Percentiles rank a stretch among this genome's conserved stretches.
phyloP scores from a whole-genome alignment of 2,329 filamentous ascomycete species.

The Verticillium albo-atrum region DNA sequence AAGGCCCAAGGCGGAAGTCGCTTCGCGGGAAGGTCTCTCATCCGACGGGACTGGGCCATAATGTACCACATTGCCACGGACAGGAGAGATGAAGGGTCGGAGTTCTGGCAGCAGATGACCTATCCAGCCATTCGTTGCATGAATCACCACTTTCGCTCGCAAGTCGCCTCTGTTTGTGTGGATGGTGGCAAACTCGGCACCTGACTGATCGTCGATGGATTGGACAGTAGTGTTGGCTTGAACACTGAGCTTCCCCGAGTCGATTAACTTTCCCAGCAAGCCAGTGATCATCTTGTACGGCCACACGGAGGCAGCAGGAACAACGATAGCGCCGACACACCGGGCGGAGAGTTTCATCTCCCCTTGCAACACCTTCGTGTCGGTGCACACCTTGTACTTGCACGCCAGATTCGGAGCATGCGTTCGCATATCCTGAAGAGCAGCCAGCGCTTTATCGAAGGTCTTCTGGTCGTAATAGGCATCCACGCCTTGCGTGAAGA shows the following conservation, averaged over 20 bases:
- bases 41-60: not conserved
- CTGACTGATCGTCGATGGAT: conserved; percentile 3
- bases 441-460: conserved; percentile 11
- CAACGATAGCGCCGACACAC: conserved; percentile 9
- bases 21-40: not conserved
- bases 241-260: conserved; percentile 8
- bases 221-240: conserved; percentile 16
- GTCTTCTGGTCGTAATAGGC: conserved; percentile 9
- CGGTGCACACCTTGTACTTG: conserved; percentile 7
- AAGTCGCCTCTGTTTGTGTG: conserved; percentile 15
- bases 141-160: conserved; percentile 13
- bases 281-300: conserved; percentile 17
- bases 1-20: not conserved
- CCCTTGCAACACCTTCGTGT: conserved; percentile 1
- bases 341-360: conserved; percentile 6
- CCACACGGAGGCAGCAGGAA: conserved; percentile 15
- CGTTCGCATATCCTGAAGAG: conserved; percentile 11
- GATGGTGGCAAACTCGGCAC: conserved; percentile 7
- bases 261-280: not conserved
- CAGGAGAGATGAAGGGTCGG: conserved; percentile 10
- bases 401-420: conserved; percentile 9
- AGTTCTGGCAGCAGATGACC: conserved; percentile 17
- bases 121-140: conserved; percentile 21
- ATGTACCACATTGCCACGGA: conserved; percentile 8
- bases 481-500: conserved; percentile 5